Base-by-base conservation (phyloP, 495 filamentous ascomycete genomes). In the Aspergillus diversus region DNA sequence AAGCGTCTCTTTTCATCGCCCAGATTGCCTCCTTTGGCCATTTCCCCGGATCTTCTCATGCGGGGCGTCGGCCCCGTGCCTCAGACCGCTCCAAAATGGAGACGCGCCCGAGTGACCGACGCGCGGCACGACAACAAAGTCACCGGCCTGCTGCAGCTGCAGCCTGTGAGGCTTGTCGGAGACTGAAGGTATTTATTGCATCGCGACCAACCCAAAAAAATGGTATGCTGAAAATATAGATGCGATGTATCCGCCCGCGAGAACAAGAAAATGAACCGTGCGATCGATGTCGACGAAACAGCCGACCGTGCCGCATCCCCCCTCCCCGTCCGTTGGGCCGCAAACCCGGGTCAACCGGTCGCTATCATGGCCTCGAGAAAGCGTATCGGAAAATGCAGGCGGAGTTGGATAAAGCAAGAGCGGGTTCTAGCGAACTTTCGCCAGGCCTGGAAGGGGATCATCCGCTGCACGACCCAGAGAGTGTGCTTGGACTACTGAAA, bases 281-380 rank as follows among this genome's bases (percentile, higher is more conserved):
- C 7, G 63, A 71, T 39, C 63, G 69, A 4, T 73, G 69, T 37
- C 65, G 12, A 53, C 56, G 67, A 11, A 69, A 63, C n/a, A 60
- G 70, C 37, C 66, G 71, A 3, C 27, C 53, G 0, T 73, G 71
- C 39, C 64, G 35, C 5, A 68, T 68, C 16, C 71, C 71, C 21
- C 42, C 60, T 43, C 57, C 67, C 3, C 65, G 66, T 31, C 65
- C 61, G 1, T 55, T 73, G 33, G 71, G 71, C 3, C 59, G 71
- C 7, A 68, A 57, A 42, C 66, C 55, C 5, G 69, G 71, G 2
- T 66, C 69, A 0, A 39, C 64, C 31, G 71, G 69, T 59, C 64
- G 66, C 6, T 73, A 71, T 51, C 61, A 55, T 13, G 69, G 69
- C 8, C 53, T 73, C 34, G 69, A 73, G 47, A 73, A 73, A 47